Evolutionary conservation across 352 stramenopile genomes (phyloP).

Genomic region (Phytopythium sindhum): DNA sequence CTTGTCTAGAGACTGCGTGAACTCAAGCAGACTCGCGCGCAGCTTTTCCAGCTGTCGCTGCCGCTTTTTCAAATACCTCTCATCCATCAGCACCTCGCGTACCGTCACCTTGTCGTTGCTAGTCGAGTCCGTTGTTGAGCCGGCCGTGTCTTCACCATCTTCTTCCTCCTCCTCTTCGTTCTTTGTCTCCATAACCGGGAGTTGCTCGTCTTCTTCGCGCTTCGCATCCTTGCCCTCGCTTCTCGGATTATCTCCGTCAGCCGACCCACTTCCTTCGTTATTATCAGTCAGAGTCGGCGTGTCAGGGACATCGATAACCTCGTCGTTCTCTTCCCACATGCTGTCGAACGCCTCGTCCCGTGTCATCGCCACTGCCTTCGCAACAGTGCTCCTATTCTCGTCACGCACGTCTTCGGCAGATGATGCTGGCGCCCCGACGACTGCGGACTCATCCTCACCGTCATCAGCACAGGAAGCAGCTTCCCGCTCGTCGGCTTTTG

Average conservation of each 20-base stretch:
- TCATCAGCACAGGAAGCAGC: not conserved
- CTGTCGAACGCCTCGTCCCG: conserved; percentile 79
- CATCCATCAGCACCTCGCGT: conserved; percentile 61
- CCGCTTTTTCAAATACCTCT: conserved; percentile 74
- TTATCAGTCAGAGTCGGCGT: not conserved
- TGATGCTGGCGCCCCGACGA: not conserved
- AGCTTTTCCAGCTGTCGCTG: conserved; percentile 75
- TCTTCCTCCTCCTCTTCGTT: conserved; percentile 29
- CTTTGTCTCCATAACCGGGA: conserved; percentile 7
- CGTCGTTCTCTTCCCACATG: conserved; percentile 64
- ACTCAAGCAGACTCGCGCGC: conserved; percentile 33
- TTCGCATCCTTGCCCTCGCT: conserved; percentile 1
- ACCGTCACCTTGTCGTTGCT: conserved; percentile 12
- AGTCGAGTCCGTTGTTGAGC: conserved; percentile 8
- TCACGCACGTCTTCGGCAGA: too few species aligned
- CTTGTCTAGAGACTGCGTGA: conserved; percentile 46
- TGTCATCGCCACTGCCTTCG: conserved; percentile 29
- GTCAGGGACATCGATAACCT: conserved; percentile 19
- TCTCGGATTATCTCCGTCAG: not conserved
- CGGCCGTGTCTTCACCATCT: conserved; percentile 22
- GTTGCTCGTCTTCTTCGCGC: not conserved
- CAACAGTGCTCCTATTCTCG: not conserved
- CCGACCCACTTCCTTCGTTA: not conserved
- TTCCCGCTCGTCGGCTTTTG: not conserved
- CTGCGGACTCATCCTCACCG: not conserved